Conservation (phyloP, 768 basidiomycete species). For the Mycena metata region DNA sequence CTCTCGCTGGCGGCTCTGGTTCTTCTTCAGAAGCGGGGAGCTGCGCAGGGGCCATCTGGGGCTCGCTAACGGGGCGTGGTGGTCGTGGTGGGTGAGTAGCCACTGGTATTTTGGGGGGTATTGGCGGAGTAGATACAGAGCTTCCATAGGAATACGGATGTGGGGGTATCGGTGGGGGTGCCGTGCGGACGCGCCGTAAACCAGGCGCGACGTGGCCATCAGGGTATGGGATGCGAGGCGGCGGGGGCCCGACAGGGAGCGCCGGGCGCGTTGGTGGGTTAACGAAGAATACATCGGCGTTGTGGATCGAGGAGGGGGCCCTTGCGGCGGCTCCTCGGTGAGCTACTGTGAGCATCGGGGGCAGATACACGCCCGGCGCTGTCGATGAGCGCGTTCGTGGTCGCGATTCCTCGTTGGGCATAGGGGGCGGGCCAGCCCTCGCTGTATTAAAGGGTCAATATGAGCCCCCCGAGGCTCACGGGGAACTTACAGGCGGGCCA, state of each 20-base stretch:
- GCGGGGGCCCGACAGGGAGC: constrained; percentile 47
- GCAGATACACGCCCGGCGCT: constrained; percentile 37
- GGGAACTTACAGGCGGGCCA: constrained; percentile 19
- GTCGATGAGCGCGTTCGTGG: constrained; percentile 35
- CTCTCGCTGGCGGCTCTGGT: constrained; percentile 36
- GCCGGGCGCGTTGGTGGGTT: constrained; percentile 46
- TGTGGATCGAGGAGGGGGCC: constrained; percentile 39
- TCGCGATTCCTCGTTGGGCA: not conserved
- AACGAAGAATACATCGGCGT: constrained; percentile 44
- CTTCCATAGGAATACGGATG: constrained; percentile 24
- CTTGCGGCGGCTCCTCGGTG: constrained; percentile 38
- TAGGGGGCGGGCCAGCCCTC: too few relatives aligned
- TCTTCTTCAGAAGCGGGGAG: not conserved
- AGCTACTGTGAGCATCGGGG: constrained; percentile 36
- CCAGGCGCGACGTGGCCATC: constrained; percentile 30
- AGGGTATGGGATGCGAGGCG: constrained; percentile 41
- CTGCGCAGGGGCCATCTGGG: constrained; percentile 4
- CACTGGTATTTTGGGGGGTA: constrained; percentile 56
- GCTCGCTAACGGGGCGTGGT: constrained; percentile 36
- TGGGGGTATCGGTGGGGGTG: constrained; percentile 45
- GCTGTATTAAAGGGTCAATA: too few relatives aligned
- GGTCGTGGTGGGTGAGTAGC: constrained; percentile 34
- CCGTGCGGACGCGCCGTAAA: constrained; percentile 37
- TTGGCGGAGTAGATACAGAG: constrained; percentile 32
- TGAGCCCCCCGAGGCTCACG: too few relatives aligned